A percentile compares a stretch with the other conserved stretches of the same genome.
phyloP scores from a whole-genome alignment of 805 yeast genomes.

The Clavispora vitiphila region DNA sequence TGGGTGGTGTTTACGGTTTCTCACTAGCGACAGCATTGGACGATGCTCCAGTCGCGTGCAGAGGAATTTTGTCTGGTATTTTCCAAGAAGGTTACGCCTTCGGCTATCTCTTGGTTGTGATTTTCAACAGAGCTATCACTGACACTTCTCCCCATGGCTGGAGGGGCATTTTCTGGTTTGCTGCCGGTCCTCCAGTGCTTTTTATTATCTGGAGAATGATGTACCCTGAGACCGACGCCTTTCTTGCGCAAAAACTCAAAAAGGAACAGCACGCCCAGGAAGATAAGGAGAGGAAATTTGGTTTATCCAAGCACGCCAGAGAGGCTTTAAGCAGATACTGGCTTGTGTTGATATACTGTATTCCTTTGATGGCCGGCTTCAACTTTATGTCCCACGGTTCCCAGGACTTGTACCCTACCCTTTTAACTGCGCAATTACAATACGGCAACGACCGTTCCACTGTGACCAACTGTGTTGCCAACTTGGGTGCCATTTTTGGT shows the following conservation, averaged over 20 bases:
- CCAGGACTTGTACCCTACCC: conserved; percentile 39
- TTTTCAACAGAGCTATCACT: conserved; percentile 58
- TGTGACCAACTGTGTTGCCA: conserved; percentile 37
- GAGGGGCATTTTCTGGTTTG: conserved; percentile 67
- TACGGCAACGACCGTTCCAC: conserved; percentile 30
- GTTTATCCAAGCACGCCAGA: conserved; percentile 7
- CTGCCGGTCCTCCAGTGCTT: conserved; percentile 62
- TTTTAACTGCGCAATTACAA: conserved; percentile 30
- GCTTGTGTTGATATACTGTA: conserved; percentile 54
- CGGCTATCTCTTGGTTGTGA: conserved; percentile 61
- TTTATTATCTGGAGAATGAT: conserved; percentile 53
- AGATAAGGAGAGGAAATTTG: neutral
- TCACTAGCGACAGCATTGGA: conserved; percentile 64
- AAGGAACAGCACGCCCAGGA: conserved; percentile 2
- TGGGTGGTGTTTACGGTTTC: conserved; percentile 70
- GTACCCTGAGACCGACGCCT: conserved; percentile 57
- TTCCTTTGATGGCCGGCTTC: conserved; percentile 43
- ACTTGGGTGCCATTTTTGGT: conserved; percentile 38
- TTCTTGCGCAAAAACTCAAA: conserved; percentile 19
- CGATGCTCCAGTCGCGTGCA: conserved; percentile 53
- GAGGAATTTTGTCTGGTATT: conserved; percentile 59
- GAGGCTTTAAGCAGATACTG: conserved; percentile 46
- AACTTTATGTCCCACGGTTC: conserved; percentile 41
- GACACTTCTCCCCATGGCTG: conserved; percentile 47
- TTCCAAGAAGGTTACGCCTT: conserved; percentile 80